Evolutionary conservation across 331 rosid species (phyloP).

Genomic region (Pyracantha coccinea): DNA sequence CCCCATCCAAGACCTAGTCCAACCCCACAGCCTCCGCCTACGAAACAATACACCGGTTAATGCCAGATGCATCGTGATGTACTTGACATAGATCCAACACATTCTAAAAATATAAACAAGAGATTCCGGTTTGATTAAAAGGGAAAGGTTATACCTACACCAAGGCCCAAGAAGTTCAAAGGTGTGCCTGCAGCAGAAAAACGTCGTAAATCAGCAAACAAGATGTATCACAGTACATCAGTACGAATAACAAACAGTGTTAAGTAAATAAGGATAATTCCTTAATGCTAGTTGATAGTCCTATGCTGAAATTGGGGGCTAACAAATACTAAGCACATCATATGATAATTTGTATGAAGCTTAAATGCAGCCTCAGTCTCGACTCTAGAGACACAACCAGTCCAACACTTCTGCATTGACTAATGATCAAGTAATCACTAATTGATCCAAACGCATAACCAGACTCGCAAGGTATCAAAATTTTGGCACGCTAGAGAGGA

Average conservation of each 20-base stretch:
- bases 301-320: neutral
- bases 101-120: neutral
- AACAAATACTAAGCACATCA: neutral
- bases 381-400: neutral
- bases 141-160: conserved; percentile 55
- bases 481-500: neutral
- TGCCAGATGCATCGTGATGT: neutral
- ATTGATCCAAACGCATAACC: neutral
- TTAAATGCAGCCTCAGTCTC: neutral
- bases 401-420: neutral
- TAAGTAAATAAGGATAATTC: neutral
- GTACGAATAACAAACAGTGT: neutral
- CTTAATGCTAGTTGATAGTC: neutral
- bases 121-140: neutral
- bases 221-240: neutral
- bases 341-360: neutral
- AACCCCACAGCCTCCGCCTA: conserved; percentile 98
- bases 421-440: neutral
- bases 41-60: conserved; percentile 20
- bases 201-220: conserved; percentile 1
- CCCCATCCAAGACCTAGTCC: conserved; percentile 99
- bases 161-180: conserved; percentile 82
- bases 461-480: neutral
- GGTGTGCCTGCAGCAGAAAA: conserved; percentile 61
- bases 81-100: neutral